These are phyloP conservation scores for Cucurbita moschata DNA, from an alignment of 306 rosid species.

Conservation along the genomic window DNA sequence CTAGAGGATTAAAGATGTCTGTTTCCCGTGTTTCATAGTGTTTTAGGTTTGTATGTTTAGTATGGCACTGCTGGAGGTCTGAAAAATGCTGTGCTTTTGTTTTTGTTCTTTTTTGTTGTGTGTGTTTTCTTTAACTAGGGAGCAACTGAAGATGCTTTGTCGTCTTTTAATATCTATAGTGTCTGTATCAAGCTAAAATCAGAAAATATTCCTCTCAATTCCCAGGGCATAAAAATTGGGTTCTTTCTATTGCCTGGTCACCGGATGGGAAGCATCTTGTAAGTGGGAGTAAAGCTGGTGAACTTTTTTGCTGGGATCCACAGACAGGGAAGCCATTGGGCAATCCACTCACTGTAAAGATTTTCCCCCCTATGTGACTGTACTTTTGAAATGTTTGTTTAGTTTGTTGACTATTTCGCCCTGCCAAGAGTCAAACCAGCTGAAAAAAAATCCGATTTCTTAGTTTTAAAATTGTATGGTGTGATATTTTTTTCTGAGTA, in stretches of 20 bases:
- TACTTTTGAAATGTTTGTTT: not conserved
- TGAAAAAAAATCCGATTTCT: not conserved
- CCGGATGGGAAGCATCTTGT: constrained; percentile 86
- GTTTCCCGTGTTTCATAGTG: not conserved
- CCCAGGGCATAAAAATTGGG: constrained; percentile 89
- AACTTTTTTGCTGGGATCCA: constrained; percentile 85
- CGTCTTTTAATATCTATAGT: not conserved
- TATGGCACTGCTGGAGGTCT: not conserved
- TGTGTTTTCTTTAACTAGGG: not conserved
- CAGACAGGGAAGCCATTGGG: constrained; percentile 71
- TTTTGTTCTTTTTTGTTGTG: not conserved
- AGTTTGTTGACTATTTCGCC: not conserved
- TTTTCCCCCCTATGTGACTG: not conserved
- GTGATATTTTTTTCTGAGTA: not conserved
- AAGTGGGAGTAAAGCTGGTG: constrained; percentile 90
- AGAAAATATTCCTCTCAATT: constrained; percentile 1
- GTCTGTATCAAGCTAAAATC: not conserved
- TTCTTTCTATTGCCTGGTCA: constrained; percentile 91
- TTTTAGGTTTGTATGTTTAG: not conserved
- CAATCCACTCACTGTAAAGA: constrained; percentile 45
- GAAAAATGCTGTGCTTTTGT: not conserved
- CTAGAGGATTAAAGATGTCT: not conserved
- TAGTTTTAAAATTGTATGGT: not conserved
- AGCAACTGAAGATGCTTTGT: not conserved
- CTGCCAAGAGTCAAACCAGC: not conserved